Conservation (phyloP, 1,139 yeast genomes). For the Yamadazyma dushanensis region DNA sequence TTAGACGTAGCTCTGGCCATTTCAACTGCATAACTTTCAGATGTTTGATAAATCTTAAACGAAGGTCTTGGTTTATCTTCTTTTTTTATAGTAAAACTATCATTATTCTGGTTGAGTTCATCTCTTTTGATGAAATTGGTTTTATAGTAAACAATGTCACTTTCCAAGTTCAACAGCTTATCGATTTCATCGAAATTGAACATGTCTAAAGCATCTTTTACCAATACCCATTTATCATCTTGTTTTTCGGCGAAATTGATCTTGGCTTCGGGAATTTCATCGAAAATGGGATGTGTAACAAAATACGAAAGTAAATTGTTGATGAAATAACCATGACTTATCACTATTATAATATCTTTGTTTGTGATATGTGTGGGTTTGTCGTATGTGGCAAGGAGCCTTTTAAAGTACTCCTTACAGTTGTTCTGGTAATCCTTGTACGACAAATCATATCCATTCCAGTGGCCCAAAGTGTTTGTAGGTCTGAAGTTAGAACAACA, state of each 20-base stretch:
- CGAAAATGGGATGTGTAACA: constrained; percentile 47
- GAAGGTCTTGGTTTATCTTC: constrained; percentile 20
- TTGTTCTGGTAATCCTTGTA: constrained; percentile 43
- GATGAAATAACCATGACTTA: constrained; percentile 46
- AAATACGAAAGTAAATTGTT: constrained; percentile 43
- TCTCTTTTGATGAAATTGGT: constrained; percentile 45
- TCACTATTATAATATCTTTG: constrained; percentile 40
- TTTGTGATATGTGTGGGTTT: constrained; percentile 35
- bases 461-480: constrained; percentile 47
- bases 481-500: constrained; percentile 47
- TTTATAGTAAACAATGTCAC: constrained; percentile 47
- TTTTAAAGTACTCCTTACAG: constrained; percentile 43
- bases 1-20: constrained; percentile 8
- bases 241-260: constrained; percentile 33
- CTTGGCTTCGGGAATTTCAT: constrained; percentile 46
- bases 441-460: constrained; percentile 45
- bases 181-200: constrained; percentile 28
- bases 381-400: constrained; percentile 47
- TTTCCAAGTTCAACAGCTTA: constrained; percentile 37
- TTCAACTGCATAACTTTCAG: constrained; percentile 11
- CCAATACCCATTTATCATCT: constrained; percentile 32
- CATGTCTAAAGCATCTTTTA: constrained; percentile 36
- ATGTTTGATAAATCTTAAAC: constrained; percentile 17
- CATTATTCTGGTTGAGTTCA: constrained; percentile 22
- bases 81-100: constrained; percentile 8